Percentiles rank a stretch among this genome's conserved stretches.
These are phyloP conservation scores for Schizopora paradoxa DNA, from an alignment of 1,284 basidiomycete genomes.

Conservation along the genomic window DNA sequence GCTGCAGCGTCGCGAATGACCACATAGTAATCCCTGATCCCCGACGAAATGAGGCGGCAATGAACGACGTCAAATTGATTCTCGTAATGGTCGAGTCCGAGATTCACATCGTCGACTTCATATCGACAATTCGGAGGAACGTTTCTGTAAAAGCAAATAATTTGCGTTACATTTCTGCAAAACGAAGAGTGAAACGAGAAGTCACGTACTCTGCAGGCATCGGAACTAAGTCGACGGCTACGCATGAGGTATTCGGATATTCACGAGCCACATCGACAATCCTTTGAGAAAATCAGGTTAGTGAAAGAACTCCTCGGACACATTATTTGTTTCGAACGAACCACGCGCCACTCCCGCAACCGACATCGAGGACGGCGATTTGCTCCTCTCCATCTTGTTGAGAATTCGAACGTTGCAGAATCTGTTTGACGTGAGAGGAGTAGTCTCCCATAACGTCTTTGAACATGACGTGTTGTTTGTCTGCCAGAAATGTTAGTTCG, in stretches of 20 bases:
- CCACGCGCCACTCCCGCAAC: conserved; percentile 76
- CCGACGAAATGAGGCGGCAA: conserved; percentile 60
- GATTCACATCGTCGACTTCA: conserved; percentile 78
- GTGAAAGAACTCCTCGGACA: background rate
- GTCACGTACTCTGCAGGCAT: conserved; percentile 58
- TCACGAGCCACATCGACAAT: conserved; percentile 67
- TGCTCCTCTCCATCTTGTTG: conserved; percentile 12
- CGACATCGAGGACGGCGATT: conserved; percentile 51
- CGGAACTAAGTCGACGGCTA: conserved; percentile 74
- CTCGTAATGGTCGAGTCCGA: conserved; percentile 75
- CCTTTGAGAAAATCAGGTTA: conserved; percentile 39
- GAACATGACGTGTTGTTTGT: conserved; percentile 63
- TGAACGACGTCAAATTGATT: conserved; percentile 72
- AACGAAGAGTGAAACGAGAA: too few species aligned
- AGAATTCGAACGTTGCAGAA: too few species aligned
- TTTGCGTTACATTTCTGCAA: too few species aligned
- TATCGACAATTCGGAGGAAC: conserved; percentile 72
- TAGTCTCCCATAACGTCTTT: conserved; percentile 53
- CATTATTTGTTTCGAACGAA: conserved; percentile 29
- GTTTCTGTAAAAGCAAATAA: too few species aligned
- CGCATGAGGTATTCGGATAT: conserved; percentile 60
- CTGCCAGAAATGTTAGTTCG: conserved; percentile 30
- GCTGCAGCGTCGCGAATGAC: conserved; percentile 64
- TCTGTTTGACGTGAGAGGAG: conserved; percentile 29
- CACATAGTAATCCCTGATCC: conserved; percentile 60